Evolutionary conservation across 73 alveolate genomes (phyloP), one percentile per base, ranked within the genome.

Genomic region (Paramecium sexaurelia): DNA sequence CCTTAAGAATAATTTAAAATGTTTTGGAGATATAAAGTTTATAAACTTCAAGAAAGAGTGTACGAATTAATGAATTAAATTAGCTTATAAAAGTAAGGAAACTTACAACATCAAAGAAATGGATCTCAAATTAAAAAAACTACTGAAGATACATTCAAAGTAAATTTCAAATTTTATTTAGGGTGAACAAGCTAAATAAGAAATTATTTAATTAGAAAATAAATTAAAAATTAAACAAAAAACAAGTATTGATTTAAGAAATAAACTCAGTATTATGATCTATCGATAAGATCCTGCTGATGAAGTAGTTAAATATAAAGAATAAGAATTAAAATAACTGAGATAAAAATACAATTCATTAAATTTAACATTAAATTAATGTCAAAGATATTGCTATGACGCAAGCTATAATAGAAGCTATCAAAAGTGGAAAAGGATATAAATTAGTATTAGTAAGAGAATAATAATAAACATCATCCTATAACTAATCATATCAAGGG

Each of bases 391-490:
- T 61, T 61, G 83, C 83, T 1, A 61, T 61, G 83, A 61, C 83
- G 20, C 1, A 61, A 61, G 83, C 83, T 1, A 32, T 61, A 11
- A 61, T 61, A 29, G 83, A 61, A 11, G 83, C 83, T 5, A 11
- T 61, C 6, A 61, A 61, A 61, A 61, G 83, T 24, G 83, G 83
- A 11, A 61, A 61, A 24, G 83, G 83, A 7, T 61, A 61, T 32
- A 61, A 61, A 24, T 24, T 61, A 5, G 83, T 61, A 11, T 61
- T 45, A 13, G 43, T 61, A 6, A 61, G 43, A 11, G 43, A 26
- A 29, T 7, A 61, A 61, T 6, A 61, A 26, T 32, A 61, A 61
- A 51, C 67, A n/a, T 51, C 67, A 51, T 51, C 67, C 1, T 51
- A 51, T 51, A 51, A 51, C 4, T 51, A 51, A 61, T 61, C 47